phyloP scores from a whole-genome alignment of 1,139 yeast genomes.

The Scheffersomyces stambukii region DNA sequence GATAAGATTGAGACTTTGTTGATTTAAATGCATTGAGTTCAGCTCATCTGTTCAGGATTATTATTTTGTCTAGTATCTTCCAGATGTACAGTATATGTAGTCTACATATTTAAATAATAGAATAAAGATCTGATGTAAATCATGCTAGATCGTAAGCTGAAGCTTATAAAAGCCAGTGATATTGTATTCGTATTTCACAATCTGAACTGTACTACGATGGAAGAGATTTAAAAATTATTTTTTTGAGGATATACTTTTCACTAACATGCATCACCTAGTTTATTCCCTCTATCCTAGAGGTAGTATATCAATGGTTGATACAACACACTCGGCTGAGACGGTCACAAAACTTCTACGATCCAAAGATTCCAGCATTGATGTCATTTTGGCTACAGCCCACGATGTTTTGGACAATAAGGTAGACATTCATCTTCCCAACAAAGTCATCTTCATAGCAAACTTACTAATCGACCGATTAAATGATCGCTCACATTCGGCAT shows the following conservation, averaged over 20 bases:
- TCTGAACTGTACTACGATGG: too few species aligned
- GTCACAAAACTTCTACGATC: slow-evolving; percentile 64
- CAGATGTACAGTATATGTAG: not conserved
- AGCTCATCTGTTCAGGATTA: not conserved
- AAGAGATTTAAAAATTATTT: too few species aligned
- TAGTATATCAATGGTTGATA: too few species aligned
- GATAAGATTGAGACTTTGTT: slow-evolving; percentile 98
- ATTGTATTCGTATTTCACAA: too few species aligned
- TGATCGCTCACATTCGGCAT: slow-evolving; percentile 32
- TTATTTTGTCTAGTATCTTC: slow-evolving; percentile 4
- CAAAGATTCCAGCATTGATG: slow-evolving; percentile 40
- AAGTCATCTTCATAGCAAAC: slow-evolving; percentile 56
- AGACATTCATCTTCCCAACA: slow-evolving; percentile 57
- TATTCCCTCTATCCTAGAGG: too few species aligned
- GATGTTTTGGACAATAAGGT: slow-evolving; percentile 35
- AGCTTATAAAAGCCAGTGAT: too few species aligned
- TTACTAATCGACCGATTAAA: slow-evolving; percentile 63
- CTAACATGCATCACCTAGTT: too few species aligned
- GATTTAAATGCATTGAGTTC: slow-evolving; percentile 56
- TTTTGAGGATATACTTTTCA: too few species aligned
- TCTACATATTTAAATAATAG: too few species aligned
- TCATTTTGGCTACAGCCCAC: slow-evolving; percentile 41
- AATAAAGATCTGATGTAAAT: too few species aligned
- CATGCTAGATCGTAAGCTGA: too few species aligned
- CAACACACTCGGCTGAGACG: slow-evolving; percentile 57